Conservation (phyloP, 2,329 filamentous ascomycete genomes). For the Fusarium incarnatum region DNA sequence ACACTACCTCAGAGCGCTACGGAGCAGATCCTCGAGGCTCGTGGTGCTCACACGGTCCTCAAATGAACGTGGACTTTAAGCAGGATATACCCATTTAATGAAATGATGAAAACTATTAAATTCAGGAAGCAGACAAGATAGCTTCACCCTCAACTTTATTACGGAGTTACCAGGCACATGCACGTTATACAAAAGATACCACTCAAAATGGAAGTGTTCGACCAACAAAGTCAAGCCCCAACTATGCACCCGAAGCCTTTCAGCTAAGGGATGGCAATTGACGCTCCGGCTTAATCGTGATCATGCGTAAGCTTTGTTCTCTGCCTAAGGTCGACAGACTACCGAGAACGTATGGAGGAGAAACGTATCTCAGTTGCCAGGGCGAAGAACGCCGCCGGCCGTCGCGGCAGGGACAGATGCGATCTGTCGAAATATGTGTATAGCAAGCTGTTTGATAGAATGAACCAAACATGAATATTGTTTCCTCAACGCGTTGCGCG, state of each 20-base stretch:
- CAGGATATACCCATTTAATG: conserved; percentile 9
- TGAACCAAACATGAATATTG: conserved; percentile 1
- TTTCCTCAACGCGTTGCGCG: background rate
- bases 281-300: conserved; percentile 99
- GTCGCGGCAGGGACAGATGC: conserved; percentile 62
- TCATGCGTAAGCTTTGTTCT: conserved; percentile 72
- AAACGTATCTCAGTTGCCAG: conserved; percentile 71
- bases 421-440: conserved; percentile 20
- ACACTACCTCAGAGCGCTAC: conserved; percentile 82
- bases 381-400: conserved; percentile 59
- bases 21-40: conserved; percentile 88
- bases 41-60: conserved; percentile 91
- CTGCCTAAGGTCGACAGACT: conserved; percentile 79
- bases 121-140: background rate
- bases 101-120: conserved; percentile 8
- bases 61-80: conserved; percentile 68
- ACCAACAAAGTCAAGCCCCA: conserved; percentile 96
- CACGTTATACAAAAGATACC: conserved; percentile 16
- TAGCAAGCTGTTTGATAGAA: conserved; percentile 26
- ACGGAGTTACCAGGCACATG: conserved; percentile 16
- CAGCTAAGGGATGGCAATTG: conserved; percentile 82
- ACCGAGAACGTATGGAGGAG: conserved; percentile 80
- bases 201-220: conserved; percentile 66
- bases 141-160: background rate
- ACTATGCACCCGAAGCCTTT: conserved; percentile 88